phyloP scores from a whole-genome alignment of 306 rosid species.

The peach (Prunus persica) region DNA sequence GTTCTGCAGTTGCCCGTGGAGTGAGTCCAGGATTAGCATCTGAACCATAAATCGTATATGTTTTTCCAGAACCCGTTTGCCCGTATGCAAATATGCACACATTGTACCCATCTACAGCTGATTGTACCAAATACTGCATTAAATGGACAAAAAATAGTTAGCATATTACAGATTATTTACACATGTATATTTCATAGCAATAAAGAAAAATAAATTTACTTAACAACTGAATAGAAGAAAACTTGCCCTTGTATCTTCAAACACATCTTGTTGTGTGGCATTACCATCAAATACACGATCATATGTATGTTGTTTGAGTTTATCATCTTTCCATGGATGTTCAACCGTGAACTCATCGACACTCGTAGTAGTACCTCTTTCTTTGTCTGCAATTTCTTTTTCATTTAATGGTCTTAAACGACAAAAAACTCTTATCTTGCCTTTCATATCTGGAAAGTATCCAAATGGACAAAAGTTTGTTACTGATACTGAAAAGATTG shows the following conservation, averaged over 20 bases:
- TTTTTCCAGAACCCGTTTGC: constrained; percentile 96
- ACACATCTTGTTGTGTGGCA: constrained; percentile 75
- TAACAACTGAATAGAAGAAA: constrained; percentile 11
- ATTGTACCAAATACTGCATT: constrained; percentile 89
- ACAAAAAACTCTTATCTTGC: constrained; percentile 92
- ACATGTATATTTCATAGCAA: neutral
- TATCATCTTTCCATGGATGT: constrained; percentile 91
- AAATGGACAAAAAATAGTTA: constrained; percentile 8
- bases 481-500: neutral
- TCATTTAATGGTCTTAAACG: constrained; percentile 76
- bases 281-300: constrained; percentile 74
- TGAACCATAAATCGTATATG: constrained; percentile 82
- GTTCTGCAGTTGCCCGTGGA: constrained; percentile 72
- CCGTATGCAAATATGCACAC: constrained; percentile 96
- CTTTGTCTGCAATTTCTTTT: constrained; percentile 63
- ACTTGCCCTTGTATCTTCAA: constrained; percentile 94
- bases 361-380: constrained; percentile 40
- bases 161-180: constrained; percentile 3
- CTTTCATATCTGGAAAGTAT: constrained; percentile 87
- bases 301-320: constrained; percentile 71
- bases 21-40: constrained; percentile 79
- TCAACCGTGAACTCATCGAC: constrained; percentile 84
- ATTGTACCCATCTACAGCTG: constrained; percentile 86
- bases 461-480: constrained; percentile 4
- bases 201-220: constrained; percentile 5